Base-by-base conservation (phyloP, 139 green algal species). In the Closterium sp. region DNA sequence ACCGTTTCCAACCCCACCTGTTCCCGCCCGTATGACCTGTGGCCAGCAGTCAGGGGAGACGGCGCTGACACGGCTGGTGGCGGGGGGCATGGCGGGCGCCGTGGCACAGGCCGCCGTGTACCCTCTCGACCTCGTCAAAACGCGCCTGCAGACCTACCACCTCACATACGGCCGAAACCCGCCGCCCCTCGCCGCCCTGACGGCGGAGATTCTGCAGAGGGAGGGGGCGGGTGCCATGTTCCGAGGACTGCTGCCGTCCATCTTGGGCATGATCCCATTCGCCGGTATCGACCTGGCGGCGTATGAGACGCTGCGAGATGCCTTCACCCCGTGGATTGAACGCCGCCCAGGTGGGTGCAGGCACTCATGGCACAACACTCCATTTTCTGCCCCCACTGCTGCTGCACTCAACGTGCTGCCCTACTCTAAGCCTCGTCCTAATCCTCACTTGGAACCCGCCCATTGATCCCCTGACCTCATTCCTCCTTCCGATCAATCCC, bases 251-350 rank as follows among this genome's bases (percentile, higher is more conserved):
- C 4, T 31, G 22, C 90, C 92, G 27, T 94, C 91, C 89, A 24
- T 96, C 29, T 98, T 99, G 87, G 98, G 98, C 9, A 98, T 99
- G 31, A 91, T 99, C n/a, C 98, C 98, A 1, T 99, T 99, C 92
- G 97, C 98, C 1, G 98, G 98, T 2, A 95, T 99, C 88, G 99
- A 99, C 94, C 99, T 99, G 95, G 97, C 96, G 0, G 98, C 99
- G 22, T 99, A 99, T 90, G 98, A 99, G 95, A 98, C 98, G 4
- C 89, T 98, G 21, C 99, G 99, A 94, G 97, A 94, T 22, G 29
- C 89, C 28, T 29, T 28, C 62, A 27, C 30, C 10, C 89, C 62
- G 2, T 79, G 62, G 62, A 79, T 79, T 2, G 62, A 79, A 79
- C 17, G 13, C 1, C 62, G 62, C 0, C 62, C 62, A 19, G 62